phyloP scores from a whole-genome alignment of 257 asterid genomes.

The Verbascum thapsus region DNA sequence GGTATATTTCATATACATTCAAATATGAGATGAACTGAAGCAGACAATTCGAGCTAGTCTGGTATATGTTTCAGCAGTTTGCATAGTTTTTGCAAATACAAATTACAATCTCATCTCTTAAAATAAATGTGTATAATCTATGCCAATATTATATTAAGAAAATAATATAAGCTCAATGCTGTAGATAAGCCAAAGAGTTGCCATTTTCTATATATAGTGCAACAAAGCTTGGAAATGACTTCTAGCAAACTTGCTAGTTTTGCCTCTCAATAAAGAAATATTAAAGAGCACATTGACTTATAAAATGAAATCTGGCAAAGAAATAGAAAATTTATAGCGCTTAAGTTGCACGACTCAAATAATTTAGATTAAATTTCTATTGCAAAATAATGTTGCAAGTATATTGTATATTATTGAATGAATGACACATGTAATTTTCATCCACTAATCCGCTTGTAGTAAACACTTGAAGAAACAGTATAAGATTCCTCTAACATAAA shows the following conservation, averaged over 20 bases:
- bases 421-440: too few species aligned
- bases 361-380: too few species aligned
- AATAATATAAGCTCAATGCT: not conserved
- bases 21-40: too few species aligned
- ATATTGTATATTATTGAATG: too few species aligned
- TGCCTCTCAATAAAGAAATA: not conserved
- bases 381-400: too few species aligned
- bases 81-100: too few species aligned
- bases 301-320: slow-evolving; percentile 10
- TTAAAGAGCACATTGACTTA: slow-evolving; percentile 5
- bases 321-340: not conserved
- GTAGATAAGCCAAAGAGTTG: not conserved
- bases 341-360: slow-evolving; percentile 13
- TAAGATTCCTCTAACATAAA: slow-evolving; percentile 2
- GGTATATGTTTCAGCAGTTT: too few species aligned
- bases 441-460: slow-evolving; percentile 20
- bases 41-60: too few species aligned
- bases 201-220: not conserved
- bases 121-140: too few species aligned
- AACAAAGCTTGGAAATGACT: slow-evolving; percentile 14
- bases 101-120: not conserved
- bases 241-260: not conserved
- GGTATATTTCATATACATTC: too few species aligned
- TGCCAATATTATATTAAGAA: too few species aligned
- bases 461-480: not conserved